A percentile compares a stretch with the other conserved stretches of the same genome.
Evolutionary conservation across 2,329 filamentous ascomycete genomes (phyloP).

Genomic region (Aspergillus arachidicola): DNA sequence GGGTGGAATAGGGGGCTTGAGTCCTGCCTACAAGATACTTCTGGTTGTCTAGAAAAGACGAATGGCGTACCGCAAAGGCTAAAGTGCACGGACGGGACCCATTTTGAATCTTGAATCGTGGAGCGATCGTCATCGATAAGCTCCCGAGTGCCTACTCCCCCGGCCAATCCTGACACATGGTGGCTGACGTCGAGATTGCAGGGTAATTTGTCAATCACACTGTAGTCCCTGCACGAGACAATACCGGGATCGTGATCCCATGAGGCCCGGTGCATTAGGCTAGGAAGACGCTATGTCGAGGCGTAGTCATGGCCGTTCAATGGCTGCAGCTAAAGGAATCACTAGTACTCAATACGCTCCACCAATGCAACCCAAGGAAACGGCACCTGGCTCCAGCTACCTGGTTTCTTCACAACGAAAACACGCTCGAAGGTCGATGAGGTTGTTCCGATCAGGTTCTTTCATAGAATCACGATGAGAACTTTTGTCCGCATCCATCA

Average conservation of each 20-base stretch:
- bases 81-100: conserved; percentile 1
- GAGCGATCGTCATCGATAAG: conserved; percentile 2
- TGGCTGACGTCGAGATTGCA: conserved; percentile 4
- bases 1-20: neutral
- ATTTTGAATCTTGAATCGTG: neutral
- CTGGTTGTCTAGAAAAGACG: neutral
- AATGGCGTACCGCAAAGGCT: neutral
- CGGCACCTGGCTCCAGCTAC: neutral
- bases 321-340: neutral
- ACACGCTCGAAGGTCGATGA: neutral
- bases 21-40: neutral
- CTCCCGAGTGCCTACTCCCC: neutral
- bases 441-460: neutral
- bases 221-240: conserved; percentile 5
- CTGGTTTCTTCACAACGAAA: neutral
- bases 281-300: neutral
- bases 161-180: neutral
- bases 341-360: neutral
- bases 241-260: conserved; percentile 4
- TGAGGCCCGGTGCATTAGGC: neutral
- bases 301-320: neutral
- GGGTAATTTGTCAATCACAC: conserved; percentile 2
- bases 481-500: neutral
- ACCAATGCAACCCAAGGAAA: neutral
- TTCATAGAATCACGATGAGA: neutral